phyloP scores from a whole-genome alignment of 2,329 filamentous ascomycete genomes.

The Ascochyta rabiei region DNA sequence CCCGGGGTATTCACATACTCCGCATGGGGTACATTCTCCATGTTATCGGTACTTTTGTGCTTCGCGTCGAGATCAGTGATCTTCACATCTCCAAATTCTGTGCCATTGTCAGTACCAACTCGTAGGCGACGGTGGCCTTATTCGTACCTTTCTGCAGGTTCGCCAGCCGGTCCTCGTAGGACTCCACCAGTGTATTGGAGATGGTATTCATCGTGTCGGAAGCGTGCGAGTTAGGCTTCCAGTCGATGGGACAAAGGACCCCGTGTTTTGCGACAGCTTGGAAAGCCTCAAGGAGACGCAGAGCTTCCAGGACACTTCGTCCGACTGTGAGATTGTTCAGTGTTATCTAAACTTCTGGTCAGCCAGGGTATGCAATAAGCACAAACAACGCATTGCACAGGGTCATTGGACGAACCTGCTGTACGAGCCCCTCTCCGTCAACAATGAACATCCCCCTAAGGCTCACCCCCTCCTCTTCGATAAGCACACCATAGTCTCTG shows the following conservation, averaged over 20 bases:
- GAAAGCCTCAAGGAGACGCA: slow-evolving; percentile 40
- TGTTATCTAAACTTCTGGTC: slow-evolving; percentile 22
- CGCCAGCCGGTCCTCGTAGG: slow-evolving; percentile 34
- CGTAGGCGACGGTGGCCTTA: background rate
- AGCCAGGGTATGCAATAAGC: background rate
- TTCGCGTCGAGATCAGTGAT: slow-evolving; percentile 30
- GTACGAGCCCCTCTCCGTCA: slow-evolving; percentile 32
- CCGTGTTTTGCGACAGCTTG: slow-evolving; percentile 40
- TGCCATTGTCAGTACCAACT: background rate
- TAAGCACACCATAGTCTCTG: slow-evolving; percentile 37
- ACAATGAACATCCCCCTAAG: slow-evolving; percentile 41
- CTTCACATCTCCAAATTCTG: slow-evolving; percentile 28
- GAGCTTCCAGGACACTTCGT: slow-evolving; percentile 37
- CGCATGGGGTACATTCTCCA: slow-evolving; percentile 6
- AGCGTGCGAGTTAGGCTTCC: slow-evolving; percentile 29
- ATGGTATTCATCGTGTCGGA: slow-evolving; percentile 31
- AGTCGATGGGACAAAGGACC: slow-evolving; percentile 40
- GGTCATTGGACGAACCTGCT: slow-evolving; percentile 27
- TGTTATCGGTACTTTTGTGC: background rate
- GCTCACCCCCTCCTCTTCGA: slow-evolving; percentile 39
- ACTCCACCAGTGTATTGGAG: slow-evolving; percentile 34
- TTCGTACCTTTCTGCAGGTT: slow-evolving; percentile 27
- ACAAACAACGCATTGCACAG: too few relatives aligned
- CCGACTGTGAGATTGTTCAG: slow-evolving; percentile 40
- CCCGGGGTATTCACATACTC: background rate